Evolutionary conservation across 1,139 yeast genomes (phyloP), one percentile per base, ranked within the genome.

Genomic region (Pichia cactophila): DNA sequence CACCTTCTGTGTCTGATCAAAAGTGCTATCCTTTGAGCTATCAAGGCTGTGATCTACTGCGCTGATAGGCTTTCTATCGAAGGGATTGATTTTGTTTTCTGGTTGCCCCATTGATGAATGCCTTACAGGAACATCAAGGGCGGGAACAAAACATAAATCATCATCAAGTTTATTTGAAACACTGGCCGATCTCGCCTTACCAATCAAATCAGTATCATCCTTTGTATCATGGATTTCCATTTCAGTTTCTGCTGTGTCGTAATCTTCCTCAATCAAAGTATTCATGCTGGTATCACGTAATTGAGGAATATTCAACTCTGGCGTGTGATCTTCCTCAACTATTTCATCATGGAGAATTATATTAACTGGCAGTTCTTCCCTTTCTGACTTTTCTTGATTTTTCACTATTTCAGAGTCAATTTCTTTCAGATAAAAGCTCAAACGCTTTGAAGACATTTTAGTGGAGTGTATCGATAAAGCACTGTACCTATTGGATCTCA

Each of bases 391-490:
- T 46, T 45, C 44, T 3, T 29, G 23, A 28, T 38, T 50, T 29
- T 44, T 51, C 2, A 48, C 49, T 31, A 50, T 48, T 42, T 67
- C 69, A 17, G 66, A 67, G 45, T 72, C 73, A 5, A 54, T 29
- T 38, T 58, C 59, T 37, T 49, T 57, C 54, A 81, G 64, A 46
- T 79, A 74, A 10, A 80, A 73, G 50, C 76, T 78, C 61, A 83
- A 71, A 60, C 83, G 83, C 42, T 75, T 75, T 58, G 77, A 83
- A 0, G 88, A 81, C 49, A 75, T 80, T 54, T 75, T 81, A 3
- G 89, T 80, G 1, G 89, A 83, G 57, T 82, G 81, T 67, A 83
- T 70, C 0, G 89, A 81, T 47, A 84, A 66, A 11, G 83, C 85
- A 23, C 88, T 81, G 46, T 83, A 69, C 59, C 92, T 74, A 66